Conservation (phyloP, 257 asterid species). For the Solanum chiquidenum region DNA sequence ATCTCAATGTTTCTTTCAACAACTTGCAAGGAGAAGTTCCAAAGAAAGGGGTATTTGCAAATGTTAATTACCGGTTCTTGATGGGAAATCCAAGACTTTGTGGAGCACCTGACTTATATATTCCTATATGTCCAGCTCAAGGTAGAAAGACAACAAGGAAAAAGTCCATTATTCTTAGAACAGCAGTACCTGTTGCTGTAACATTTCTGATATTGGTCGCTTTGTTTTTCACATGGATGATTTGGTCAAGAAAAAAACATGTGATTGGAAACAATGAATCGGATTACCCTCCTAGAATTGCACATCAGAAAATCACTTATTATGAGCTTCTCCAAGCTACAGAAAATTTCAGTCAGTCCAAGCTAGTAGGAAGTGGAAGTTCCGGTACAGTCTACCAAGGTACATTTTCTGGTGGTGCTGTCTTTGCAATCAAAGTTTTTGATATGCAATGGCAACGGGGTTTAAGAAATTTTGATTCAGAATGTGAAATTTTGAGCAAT, state of each 20-base stretch:
- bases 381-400: conserved; percentile 19
- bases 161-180: conserved; percentile 8
- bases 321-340: conserved; percentile 21
- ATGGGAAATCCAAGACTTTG: conserved; percentile 24
- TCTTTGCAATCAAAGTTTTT: conserved; percentile 28
- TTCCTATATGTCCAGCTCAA: conserved; percentile 10
- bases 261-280: neutral
- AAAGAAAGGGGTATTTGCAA: conserved; percentile 14
- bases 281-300: neutral
- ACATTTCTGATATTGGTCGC: neutral
- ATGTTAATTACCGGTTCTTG: conserved; percentile 7
- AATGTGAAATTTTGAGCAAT: conserved; percentile 26
- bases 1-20: conserved; percentile 27
- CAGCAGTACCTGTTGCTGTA: conserved; percentile 12
- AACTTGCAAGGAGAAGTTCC: conserved; percentile 27
- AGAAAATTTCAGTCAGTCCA: conserved; percentile 7
- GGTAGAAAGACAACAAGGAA: neutral
- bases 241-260: neutral
- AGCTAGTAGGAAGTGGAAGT: conserved; percentile 23
- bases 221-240: conserved; percentile 8
- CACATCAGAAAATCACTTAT: conserved; percentile 9
- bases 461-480: conserved; percentile 18
- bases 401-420: neutral
- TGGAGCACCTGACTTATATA: conserved; percentile 14
- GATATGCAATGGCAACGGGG: conserved; percentile 8